Percentiles rank a stretch among this genome's conserved stretches.
Conservation (phyloP, 495 filamentous ascomycete genomes). For the Filosporella fistucella region DNA sequence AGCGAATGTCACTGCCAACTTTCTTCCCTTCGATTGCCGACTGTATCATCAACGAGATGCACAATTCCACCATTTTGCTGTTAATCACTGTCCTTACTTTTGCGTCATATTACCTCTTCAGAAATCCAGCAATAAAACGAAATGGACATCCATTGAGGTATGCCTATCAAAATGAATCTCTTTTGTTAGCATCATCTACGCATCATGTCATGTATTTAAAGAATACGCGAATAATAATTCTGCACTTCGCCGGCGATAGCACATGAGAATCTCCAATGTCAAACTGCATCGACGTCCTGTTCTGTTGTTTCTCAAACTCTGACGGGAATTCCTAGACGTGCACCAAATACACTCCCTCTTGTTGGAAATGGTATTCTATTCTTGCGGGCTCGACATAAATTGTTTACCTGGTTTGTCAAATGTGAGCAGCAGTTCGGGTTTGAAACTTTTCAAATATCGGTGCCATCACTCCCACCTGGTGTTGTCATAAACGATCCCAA, state of each 20-base stretch:
- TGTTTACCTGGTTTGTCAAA: constrained; percentile 55
- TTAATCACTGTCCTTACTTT: constrained; percentile 3
- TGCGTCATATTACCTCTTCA: constrained; percentile 23
- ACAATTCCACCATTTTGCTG: constrained; percentile 14
- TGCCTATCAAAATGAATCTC: no score
- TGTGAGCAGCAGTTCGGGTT: constrained; percentile 48
- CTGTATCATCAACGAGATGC: background rate
- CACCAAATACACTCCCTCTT: constrained; percentile 51
- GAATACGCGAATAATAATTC: no score
- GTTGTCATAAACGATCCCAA: constrained; percentile 55
- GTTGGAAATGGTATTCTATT: constrained; percentile 56
- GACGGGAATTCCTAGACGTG: constrained; percentile 25
- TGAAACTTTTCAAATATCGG: constrained; percentile 50
- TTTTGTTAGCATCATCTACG: no score
- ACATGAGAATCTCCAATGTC: background rate
- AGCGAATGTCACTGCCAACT: background rate
- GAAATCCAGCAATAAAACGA: constrained; percentile 27
- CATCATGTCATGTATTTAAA: no score
- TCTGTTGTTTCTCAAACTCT: no score
- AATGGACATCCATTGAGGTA: constrained; percentile 32
- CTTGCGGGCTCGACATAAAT: constrained; percentile 47
- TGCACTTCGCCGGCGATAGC: no score
- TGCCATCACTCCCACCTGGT: constrained; percentile 52
- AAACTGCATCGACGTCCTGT: background rate
- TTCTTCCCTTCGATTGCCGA: background rate